Percentiles rank a stretch among this genome's conserved stretches.
Conservation (phyloP, 1,284 basidiomycete species). For the Irpex sp. region DNA sequence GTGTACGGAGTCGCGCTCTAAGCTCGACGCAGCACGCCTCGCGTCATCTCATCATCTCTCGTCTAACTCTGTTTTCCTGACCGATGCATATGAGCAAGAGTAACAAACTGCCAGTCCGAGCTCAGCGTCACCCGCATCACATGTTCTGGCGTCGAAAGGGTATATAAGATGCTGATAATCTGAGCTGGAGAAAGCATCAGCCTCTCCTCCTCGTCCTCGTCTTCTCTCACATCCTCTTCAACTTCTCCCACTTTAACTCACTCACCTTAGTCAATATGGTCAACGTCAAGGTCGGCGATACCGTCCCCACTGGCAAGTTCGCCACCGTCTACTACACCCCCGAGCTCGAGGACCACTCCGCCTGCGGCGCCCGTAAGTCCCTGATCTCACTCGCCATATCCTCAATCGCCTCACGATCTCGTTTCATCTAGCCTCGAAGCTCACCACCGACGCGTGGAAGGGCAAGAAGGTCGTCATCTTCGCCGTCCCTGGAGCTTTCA, state of each 20-base stretch:
- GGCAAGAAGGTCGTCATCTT: constrained; percentile 83
- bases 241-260: not conserved
- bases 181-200: not conserved
- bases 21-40: not conserved
- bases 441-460: constrained; percentile 68
- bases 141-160: not conserved
- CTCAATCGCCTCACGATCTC: not conserved
- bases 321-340: constrained; percentile 60
- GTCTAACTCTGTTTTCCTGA: not conserved
- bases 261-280: constrained; percentile 6
- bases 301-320: constrained; percentile 61
- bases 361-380: constrained; percentile 60
- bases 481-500: constrained; percentile 78
- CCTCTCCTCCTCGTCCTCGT: not conserved
- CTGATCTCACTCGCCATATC: not conserved
- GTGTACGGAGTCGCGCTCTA: not conserved
- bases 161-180: not conserved
- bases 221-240: not conserved
- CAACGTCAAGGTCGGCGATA: constrained; percentile 61
- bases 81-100: too few species aligned
- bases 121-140: not conserved
- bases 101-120: not conserved
- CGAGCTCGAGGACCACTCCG: constrained; percentile 63
- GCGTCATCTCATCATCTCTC: not conserved
- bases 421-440: constrained; percentile 38